phyloP scores from a whole-genome alignment of 1,284 basidiomycete species.

The Cystobasidium sp. region DNA sequence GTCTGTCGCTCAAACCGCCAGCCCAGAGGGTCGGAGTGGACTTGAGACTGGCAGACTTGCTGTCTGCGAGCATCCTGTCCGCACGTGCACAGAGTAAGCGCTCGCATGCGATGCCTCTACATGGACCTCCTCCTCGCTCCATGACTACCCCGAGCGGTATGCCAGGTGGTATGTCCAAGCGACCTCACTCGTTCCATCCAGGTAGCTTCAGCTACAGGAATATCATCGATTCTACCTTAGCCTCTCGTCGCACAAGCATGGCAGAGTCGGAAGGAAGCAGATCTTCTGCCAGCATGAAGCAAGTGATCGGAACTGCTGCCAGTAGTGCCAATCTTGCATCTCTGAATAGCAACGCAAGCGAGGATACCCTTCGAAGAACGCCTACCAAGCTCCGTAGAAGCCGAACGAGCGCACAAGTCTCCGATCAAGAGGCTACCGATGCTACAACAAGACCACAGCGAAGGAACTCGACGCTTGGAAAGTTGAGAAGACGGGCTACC shows the following conservation, averaged over 20 bases:
- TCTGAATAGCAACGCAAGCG: not conserved
- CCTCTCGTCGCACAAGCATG: conserved; percentile 32
- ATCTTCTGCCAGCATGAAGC: conserved; percentile 18
- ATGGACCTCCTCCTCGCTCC: conserved; percentile 38
- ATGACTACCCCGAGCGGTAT: not conserved
- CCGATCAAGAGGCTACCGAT: conserved; percentile 20
- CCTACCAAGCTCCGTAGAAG: conserved; percentile 28
- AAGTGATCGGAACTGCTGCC: conserved; percentile 5
- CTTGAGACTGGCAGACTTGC: conserved; percentile 34
- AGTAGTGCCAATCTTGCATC: conserved; percentile 14
- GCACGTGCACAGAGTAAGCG: conserved; percentile 43
- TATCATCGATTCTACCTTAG: conserved; percentile 23
- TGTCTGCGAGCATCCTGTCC: conserved; percentile 23
- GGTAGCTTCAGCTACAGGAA: conserved; percentile 36
- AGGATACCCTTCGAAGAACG: conserved; percentile 7
- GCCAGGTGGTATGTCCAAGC: not conserved
- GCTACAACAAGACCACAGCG: conserved; percentile 8
- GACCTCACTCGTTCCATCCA: conserved; percentile 36
- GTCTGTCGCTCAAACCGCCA: conserved; percentile 41
- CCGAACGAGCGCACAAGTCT: conserved; percentile 21
- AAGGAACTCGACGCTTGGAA: conserved; percentile 18
- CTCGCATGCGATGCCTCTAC: conserved; percentile 43
- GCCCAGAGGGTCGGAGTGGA: conserved; percentile 38
- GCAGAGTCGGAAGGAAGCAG: conserved; percentile 26
- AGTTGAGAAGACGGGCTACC: conserved; percentile 28